Conservation (phyloP, 2,329 filamentous ascomycete species). For the Beauveria australis region DNA sequence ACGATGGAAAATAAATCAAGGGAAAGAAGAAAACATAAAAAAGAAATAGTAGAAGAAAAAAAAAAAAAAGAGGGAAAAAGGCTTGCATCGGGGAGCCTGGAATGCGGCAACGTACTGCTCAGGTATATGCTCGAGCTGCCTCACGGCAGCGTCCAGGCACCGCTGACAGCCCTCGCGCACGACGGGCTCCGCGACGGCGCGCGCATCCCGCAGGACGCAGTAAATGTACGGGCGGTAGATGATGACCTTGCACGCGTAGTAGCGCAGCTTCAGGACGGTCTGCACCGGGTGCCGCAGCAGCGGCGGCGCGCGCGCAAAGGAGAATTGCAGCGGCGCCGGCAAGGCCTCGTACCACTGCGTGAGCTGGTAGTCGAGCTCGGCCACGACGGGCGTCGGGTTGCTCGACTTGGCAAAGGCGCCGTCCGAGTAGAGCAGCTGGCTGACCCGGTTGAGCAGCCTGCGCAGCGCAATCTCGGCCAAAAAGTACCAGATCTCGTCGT, state of each 20-base stretch:
- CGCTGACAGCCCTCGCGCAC: conserved; percentile 74
- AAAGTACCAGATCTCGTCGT: conserved; percentile 78
- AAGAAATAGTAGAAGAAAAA: neutral
- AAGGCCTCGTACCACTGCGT: conserved; percentile 79
- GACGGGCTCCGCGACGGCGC: conserved; percentile 59
- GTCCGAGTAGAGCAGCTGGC: conserved; percentile 71
- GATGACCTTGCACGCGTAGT: conserved; percentile 79
- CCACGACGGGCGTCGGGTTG: conserved; percentile 67
- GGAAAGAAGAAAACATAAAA: neutral
- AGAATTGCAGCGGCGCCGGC: conserved; percentile 67
- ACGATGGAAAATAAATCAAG: neutral
- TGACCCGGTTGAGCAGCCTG: conserved; percentile 68
- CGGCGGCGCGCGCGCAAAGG: conserved; percentile 57
- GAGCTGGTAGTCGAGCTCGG: conserved; percentile 73
- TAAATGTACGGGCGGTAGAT: conserved; percentile 80
- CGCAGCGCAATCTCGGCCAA: conserved; percentile 74
- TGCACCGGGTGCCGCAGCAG: conserved; percentile 63
- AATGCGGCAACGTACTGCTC: conserved; percentile 53
- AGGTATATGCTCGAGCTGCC: conserved; percentile 70
- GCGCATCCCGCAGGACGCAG: conserved; percentile 70
- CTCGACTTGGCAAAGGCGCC: conserved; percentile 63
- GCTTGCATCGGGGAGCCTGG: too few relatives aligned
- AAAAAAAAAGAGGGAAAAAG: neutral
- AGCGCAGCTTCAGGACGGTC: conserved; percentile 68
- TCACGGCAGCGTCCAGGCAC: conserved; percentile 70